Conservation (phyloP, 805 yeast genomes). For the Komagataella ulmi region DNA sequence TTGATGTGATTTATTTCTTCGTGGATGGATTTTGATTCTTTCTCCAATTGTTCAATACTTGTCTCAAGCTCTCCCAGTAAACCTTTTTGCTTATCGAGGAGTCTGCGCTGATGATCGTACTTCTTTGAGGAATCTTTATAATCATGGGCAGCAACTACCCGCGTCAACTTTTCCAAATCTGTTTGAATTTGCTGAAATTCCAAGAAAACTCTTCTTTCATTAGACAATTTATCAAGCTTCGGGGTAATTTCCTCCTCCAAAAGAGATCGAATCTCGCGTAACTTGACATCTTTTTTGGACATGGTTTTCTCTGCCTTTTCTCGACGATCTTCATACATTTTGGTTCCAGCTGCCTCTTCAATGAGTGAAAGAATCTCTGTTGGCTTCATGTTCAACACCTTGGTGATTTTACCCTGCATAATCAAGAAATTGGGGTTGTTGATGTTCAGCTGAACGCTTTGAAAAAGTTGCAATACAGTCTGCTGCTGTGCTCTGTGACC, state of each 20-base stretch:
- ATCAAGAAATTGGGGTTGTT: constrained; percentile 94
- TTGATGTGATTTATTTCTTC: constrained; percentile 47
- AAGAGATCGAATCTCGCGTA: constrained; percentile 61
- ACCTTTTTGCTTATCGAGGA: constrained; percentile 25
- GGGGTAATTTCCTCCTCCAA: constrained; percentile 88
- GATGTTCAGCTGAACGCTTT: constrained; percentile 88
- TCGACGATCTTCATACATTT: constrained; percentile 87
- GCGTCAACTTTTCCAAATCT: constrained; percentile 61
- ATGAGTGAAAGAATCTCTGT: constrained; percentile 77
- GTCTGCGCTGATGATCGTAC: constrained; percentile 28
- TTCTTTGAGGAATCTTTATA: constrained; percentile 30
- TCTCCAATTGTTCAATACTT: constrained; percentile 29
- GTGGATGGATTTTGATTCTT: constrained; percentile 45
- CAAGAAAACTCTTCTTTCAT: constrained; percentile 68
- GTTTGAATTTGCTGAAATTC: constrained; percentile 81
- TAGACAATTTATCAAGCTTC: constrained; percentile 64
- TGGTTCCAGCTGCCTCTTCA: constrained; percentile 97
- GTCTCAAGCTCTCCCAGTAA: constrained; percentile 26
- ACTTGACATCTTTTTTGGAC: constrained; percentile 79
- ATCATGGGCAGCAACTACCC: constrained; percentile 70
- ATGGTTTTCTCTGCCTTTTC: constrained; percentile 87
- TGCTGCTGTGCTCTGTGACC: constrained; percentile 96
- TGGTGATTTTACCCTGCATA: constrained; percentile 98
- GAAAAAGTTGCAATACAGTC: constrained; percentile 80
- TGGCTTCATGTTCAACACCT: constrained; percentile 93